Evolutionary conservation across 345 rosid species (phyloP).

Genomic region (Abelmoschus esculentus): DNA sequence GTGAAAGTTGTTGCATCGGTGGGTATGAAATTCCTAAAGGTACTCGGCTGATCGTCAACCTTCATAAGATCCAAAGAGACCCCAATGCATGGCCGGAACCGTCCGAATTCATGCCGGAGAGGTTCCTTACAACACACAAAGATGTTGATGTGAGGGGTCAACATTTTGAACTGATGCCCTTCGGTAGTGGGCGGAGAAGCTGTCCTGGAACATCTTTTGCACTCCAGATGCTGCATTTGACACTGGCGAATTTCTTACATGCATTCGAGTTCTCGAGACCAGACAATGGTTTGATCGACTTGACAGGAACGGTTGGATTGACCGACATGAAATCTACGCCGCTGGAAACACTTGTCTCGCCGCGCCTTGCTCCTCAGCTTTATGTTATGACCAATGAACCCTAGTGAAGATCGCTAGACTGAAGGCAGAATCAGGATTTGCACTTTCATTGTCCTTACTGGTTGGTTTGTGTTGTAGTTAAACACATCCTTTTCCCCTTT

Average conservation of each 20-base stretch:
- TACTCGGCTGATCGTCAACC: conserved; percentile 26
- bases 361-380: conserved; percentile 20
- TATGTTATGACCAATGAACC: background rate
- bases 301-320: conserved; percentile 7
- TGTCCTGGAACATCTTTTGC: conserved; percentile 32
- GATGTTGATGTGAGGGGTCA: conserved; percentile 27
- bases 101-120: conserved; percentile 26
- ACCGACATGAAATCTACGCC: conserved; percentile 13
- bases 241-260: conserved; percentile 5
- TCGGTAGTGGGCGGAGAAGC: conserved; percentile 32
- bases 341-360: conserved; percentile 23
- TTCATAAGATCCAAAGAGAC: conserved; percentile 32
- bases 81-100: conserved; percentile 31
- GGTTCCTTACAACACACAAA: conserved; percentile 28
- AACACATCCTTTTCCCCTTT: background rate
- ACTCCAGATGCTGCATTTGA: background rate
- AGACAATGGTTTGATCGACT: background rate
- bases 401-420: background rate
- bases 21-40: conserved; percentile 23
- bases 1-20: background rate
- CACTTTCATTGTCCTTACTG: background rate
- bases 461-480: background rate
- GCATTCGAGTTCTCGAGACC: conserved; percentile 6
- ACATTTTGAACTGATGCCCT: conserved; percentile 30
- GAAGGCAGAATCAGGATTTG: background rate